Evolutionary conservation across 257 asterid genomes (phyloP).

Genomic region (Lycium barbarum): DNA sequence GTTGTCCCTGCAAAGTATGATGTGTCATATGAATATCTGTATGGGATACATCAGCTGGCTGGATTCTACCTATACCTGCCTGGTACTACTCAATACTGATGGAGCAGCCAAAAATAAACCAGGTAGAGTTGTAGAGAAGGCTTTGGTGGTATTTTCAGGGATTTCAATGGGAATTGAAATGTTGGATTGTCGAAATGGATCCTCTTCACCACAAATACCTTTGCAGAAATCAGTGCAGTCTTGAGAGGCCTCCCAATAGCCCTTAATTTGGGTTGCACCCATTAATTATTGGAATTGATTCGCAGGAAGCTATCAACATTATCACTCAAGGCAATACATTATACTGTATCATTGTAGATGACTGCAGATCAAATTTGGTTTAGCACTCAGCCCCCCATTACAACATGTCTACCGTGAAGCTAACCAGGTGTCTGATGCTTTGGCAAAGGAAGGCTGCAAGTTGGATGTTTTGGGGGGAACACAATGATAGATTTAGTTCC

Average conservation of each 20-base stretch:
- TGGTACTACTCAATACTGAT: not conserved
- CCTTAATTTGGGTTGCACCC: too few relatives aligned
- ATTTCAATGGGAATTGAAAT: not conserved
- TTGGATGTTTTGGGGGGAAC: not conserved
- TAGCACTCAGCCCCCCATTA: not conserved
- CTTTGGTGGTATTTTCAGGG: not conserved
- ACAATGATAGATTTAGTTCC: too few relatives aligned
- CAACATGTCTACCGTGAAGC: not conserved
- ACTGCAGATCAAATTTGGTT: not conserved
- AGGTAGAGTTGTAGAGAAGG: not conserved
- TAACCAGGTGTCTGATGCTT: constrained; percentile 14
- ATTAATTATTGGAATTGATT: too few relatives aligned
- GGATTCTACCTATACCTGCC: not conserved
- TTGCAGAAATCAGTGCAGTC: not conserved
- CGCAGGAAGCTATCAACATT: not conserved
- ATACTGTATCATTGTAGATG: not conserved
- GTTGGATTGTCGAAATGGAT: not conserved
- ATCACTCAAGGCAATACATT: not conserved
- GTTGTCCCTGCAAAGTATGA: not conserved
- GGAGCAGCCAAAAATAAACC: not conserved
- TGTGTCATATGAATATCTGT: constrained; percentile 11
- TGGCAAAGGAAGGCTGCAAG: constrained; percentile 13
- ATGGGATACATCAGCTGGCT: not conserved
- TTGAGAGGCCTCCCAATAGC: too few relatives aligned
- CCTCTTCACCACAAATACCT: not conserved